phyloP scores from a whole-genome alignment of 2,329 filamentous ascomycete genomes.

The Paramyrothecium sp. region DNA sequence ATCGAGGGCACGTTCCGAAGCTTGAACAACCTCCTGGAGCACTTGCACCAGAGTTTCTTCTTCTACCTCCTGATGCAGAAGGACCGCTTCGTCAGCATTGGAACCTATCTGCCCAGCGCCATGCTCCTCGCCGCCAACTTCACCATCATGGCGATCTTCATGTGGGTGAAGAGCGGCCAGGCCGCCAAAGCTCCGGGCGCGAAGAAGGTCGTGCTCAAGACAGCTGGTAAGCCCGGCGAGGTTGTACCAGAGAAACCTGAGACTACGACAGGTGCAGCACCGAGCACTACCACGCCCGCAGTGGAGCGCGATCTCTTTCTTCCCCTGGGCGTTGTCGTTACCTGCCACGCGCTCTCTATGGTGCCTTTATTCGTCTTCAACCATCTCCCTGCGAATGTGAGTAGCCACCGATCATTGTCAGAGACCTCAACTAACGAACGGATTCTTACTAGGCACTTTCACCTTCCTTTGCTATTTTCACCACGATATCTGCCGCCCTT shows the following conservation, averaged over 20 bases:
- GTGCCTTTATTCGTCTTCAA: slow-evolving; percentile 88
- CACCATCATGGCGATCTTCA: slow-evolving; percentile 87
- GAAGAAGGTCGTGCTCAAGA: slow-evolving; percentile 15
- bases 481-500: slow-evolving; percentile 51
- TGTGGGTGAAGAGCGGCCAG: slow-evolving; percentile 89
- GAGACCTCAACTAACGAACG: background rate
- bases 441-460: slow-evolving; percentile 50
- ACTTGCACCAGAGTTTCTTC: slow-evolving; percentile 98
- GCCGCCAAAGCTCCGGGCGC: slow-evolving; percentile 10
- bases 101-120: slow-evolving; percentile 94
- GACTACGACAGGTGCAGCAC: slow-evolving; percentile 20
- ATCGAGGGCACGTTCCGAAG: slow-evolving; percentile 90
- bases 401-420: slow-evolving; percentile 19
- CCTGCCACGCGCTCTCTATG: slow-evolving; percentile 73
- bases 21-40: slow-evolving; percentile 93
- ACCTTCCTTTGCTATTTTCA: slow-evolving; percentile 57
- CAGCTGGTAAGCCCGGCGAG: slow-evolving; percentile 8
- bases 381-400: slow-evolving; percentile 63
- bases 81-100: slow-evolving; percentile 94
- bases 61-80: slow-evolving; percentile 94
- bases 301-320: slow-evolving; percentile 67
- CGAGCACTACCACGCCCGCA: slow-evolving; percentile 13
- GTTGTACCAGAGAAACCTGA: slow-evolving; percentile 22
- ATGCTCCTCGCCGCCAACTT: slow-evolving; percentile 96
- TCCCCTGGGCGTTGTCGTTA: slow-evolving; percentile 70